These are phyloP conservation scores for Maudiozyma humilis DNA, from an alignment of 1,139 yeast species.

Conservation along the genomic window DNA sequence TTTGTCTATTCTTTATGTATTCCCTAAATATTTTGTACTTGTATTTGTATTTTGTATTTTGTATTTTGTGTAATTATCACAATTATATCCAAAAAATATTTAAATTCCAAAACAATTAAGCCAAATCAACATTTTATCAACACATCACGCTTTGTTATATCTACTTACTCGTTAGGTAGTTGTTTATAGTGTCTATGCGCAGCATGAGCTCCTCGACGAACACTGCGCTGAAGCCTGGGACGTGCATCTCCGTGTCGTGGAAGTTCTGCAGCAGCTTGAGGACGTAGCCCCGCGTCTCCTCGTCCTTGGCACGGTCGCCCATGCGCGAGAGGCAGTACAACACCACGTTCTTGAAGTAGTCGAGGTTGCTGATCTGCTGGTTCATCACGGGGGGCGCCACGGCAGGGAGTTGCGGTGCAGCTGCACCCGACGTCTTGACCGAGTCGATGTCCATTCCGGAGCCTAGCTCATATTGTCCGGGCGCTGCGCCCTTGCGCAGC, in stretches of 20 bases:
- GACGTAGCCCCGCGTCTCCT: slow-evolving; percentile 41
- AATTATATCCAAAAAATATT: no score
- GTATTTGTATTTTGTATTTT: not conserved
- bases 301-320: slow-evolving; percentile 41
- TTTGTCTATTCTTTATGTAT: not conserved
- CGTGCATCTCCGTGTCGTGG: slow-evolving; percentile 40
- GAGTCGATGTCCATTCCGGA: slow-evolving; percentile 21
- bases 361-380: slow-evolving; percentile 19
- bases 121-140: no score
- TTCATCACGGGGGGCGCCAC: slow-evolving; percentile 1
- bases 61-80: not conserved
- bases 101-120: not conserved
- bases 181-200: slow-evolving; percentile 27
- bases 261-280: slow-evolving; percentile 36
- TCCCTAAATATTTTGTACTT: not conserved
- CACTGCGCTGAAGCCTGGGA: slow-evolving; percentile 58
- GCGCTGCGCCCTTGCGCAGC: slow-evolving; percentile 12
- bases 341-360: slow-evolving; percentile 34
- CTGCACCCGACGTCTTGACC: slow-evolving; percentile 7
- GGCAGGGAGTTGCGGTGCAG: not conserved
- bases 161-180: slow-evolving; percentile 14
- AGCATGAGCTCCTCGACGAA: slow-evolving; percentile 51
- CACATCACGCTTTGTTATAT: not conserved
- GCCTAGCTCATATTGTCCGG: slow-evolving; percentile 14
- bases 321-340: slow-evolving; percentile 39